These are phyloP conservation scores for Gentiana dahurica DNA, from an alignment of 257 asterid species.

Conservation along the genomic window DNA sequence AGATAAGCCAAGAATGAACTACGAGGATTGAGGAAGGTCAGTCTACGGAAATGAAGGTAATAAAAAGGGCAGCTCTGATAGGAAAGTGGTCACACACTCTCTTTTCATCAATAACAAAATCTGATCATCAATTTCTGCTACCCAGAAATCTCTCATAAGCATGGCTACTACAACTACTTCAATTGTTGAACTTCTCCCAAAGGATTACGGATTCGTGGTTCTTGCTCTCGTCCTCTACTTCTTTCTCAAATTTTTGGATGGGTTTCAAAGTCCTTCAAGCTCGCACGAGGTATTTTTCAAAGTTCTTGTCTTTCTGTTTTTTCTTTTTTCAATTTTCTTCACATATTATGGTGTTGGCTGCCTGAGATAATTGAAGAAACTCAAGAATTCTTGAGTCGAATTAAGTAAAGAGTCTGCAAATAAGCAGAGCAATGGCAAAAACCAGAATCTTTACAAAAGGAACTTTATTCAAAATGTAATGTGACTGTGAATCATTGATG, in stretches of 20 bases:
- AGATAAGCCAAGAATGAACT: conserved; percentile 1
- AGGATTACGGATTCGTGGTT: conserved; percentile 67
- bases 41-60: too few relatives aligned
- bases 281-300: conserved; percentile 40
- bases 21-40: neutral
- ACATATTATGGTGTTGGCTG: neutral
- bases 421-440: too few relatives aligned
- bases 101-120: neutral
- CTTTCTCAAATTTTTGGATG: conserved; percentile 74
- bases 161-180: conserved; percentile 38
- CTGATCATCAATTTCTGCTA: neutral
- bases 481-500: too few relatives aligned
- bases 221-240: conserved; percentile 49
- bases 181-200: conserved; percentile 37
- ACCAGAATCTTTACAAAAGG: too few relatives aligned
- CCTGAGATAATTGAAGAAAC: too few relatives aligned
- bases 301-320: neutral
- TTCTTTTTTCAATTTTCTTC: conserved; percentile 5
- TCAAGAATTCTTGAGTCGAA: too few relatives aligned
- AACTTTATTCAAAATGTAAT: too few relatives aligned
- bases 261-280: conserved; percentile 57
- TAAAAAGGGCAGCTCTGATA: neutral
- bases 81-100: neutral
- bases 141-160: neutral
- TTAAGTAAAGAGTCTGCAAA: too few relatives aligned